These are phyloP conservation scores for Podosphaera aphanis DNA, from an alignment of 2,329 filamentous ascomycete genomes.

Conservation along the genomic window DNA sequence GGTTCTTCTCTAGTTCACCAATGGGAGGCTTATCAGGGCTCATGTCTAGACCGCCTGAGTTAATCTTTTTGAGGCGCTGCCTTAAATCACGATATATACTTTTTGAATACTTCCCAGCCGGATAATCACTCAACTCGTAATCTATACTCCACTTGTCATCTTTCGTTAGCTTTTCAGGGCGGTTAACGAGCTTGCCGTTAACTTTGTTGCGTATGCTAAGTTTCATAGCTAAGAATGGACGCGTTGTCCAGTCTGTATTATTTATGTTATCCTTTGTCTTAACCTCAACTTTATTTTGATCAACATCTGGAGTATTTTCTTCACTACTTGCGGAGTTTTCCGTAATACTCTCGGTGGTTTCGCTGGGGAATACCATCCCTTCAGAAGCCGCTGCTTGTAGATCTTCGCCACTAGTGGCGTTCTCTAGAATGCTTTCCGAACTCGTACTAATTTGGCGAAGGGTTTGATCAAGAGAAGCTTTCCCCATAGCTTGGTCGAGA, in stretches of 20 bases:
- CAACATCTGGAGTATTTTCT: background rate
- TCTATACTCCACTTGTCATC: constrained; percentile 46
- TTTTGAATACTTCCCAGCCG: constrained; percentile 18
- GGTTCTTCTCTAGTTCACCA: constrained; percentile 11
- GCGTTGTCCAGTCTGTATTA: background rate
- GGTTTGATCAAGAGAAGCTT: background rate
- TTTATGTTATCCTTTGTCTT: constrained; percentile 2
- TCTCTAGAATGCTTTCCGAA: background rate
- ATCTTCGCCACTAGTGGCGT: background rate
- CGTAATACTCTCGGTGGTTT: background rate
- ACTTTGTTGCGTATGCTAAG: constrained; percentile 51
- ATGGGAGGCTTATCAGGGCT: constrained; percentile 6
- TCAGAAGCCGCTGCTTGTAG: background rate
- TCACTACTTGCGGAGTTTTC: background rate
- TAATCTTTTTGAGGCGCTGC: constrained; percentile 26
- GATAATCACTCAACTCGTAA: constrained; percentile 48
- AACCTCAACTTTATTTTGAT: background rate
- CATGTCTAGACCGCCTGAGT: constrained; percentile 16
- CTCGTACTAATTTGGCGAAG: background rate
- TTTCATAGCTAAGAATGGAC: constrained; percentile 25
- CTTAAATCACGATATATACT: constrained; percentile 32
- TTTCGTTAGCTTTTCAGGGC: constrained; percentile 27
- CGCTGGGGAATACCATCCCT: background rate
- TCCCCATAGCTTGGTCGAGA: background rate
- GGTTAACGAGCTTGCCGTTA: constrained; percentile 36